These are phyloP conservation scores for Cyclotella distinguenda DNA, from an alignment of 108 stramenopile species.

Conservation along the genomic window DNA sequence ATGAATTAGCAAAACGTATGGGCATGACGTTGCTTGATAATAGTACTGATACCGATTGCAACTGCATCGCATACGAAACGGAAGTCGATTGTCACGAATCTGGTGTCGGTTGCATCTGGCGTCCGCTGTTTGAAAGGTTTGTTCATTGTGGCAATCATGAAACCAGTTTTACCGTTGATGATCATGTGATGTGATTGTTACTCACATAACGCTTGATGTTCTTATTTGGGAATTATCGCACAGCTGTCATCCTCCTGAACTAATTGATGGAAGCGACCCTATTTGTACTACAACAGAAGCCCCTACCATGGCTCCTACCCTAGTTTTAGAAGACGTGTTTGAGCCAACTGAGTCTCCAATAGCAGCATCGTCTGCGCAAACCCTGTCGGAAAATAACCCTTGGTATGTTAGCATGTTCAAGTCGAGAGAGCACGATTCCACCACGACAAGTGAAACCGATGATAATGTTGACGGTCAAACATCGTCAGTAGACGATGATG, in stretches of 20 bases:
- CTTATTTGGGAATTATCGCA: background rate
- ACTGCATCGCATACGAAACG: slow-evolving; percentile 51
- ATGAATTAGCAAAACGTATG: slow-evolving; percentile 19
- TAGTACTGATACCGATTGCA: slow-evolving; percentile 58
- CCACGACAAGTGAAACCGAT: slow-evolving; percentile 11
- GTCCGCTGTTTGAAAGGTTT: slow-evolving; percentile 37
- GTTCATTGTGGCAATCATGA: no score
- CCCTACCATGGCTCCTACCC: slow-evolving; percentile 55
- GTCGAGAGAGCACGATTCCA: slow-evolving; percentile 39
- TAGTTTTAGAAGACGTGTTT: slow-evolving; percentile 28
- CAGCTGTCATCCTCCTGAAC: slow-evolving; percentile 56
- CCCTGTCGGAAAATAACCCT: slow-evolving; percentile 11
- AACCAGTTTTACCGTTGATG: background rate
- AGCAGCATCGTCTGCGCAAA: background rate
- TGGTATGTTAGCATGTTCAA: slow-evolving; percentile 56
- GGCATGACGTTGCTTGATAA: slow-evolving; percentile 37
- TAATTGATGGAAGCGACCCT: slow-evolving; percentile 58
- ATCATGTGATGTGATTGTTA: background rate
- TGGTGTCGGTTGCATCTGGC: slow-evolving; percentile 47
- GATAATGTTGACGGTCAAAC: slow-evolving; percentile 19
- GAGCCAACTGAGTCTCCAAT: slow-evolving; percentile 51
- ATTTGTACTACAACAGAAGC: slow-evolving; percentile 54
- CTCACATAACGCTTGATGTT: background rate
- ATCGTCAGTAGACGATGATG: slow-evolving; percentile 36
- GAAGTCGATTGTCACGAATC: slow-evolving; percentile 51